Evolutionary conservation across 352 stramenopile genomes (phyloP), one percentile per base, ranked within the genome.

Genomic region (Blastocystis sp.): DNA sequence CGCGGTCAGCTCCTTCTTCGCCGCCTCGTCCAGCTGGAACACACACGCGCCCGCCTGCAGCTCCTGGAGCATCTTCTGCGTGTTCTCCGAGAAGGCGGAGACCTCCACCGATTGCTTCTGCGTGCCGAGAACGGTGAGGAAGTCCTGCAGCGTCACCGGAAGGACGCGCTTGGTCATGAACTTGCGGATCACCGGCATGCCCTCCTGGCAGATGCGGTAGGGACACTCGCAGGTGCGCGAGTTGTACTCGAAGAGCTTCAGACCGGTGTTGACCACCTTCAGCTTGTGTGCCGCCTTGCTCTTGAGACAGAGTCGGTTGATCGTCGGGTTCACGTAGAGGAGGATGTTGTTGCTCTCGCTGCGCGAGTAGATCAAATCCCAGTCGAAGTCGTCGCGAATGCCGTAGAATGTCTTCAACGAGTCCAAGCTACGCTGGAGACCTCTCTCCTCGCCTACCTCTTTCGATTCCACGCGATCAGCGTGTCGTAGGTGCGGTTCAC

Each of bases 221-320:
- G 91, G 90, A 59, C 91, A 92, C 14, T 88, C 90, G 57, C 90
- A 89, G 18, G 91, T 88, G 0, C 86, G 84, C 32, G 91, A 89
- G 57, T 93, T 92, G 84, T 93, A 94, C 78, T 96, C 92, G 78
- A 97, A 96, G 85, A 95, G 92, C 87, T 95, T 94, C 40, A 96
- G 89, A 4, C 93, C 93, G 27, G 92, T 92, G 88, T 95, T 94
- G 27, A 97, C 90, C 57, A 96, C 90, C 90, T 95, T 78, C 85
- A 76, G 49, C 44, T 67, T 64, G 8, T 61, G 27, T 8, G 57
- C 65, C n/a, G 84, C 14, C 18, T 64, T 48, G 1, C 56, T 64
- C 18, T 29, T 27, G 59, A 87, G 1, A 59, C 73, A 54, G 1
- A 86, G 46, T n/a, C 46, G 9, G 56, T 51, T 49, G 32, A 67